Base-by-base conservation (phyloP, 75 land plant species). In the Picea sitchensis region DNA sequence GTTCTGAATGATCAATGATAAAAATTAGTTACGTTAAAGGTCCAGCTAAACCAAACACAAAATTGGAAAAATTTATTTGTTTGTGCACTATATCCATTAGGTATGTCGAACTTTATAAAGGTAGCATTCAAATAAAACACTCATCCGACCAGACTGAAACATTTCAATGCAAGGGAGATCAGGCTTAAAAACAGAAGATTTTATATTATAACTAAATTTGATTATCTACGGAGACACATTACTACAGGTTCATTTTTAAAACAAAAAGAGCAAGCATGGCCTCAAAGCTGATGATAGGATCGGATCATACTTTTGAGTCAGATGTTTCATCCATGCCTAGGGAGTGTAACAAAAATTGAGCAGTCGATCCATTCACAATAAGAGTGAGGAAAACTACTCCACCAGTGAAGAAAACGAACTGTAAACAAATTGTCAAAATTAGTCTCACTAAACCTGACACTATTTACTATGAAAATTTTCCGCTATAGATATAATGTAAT, bases 361-460 rank as follows among this genome's bases (percentile, higher is more conserved):
- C 90, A 13, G 99, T 94, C 61, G 98, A 92, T 67, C 98, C 90
- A 87, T 95, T 92, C 26, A 95, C 77, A 80, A 92, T 87, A 20
- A 96, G 93, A 18, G 99, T 96, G 80, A 96, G 80, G 77, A 96
- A 91, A 51, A 95, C 98, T 76, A 96, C 91, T 51, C 99, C 99
- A 63, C 99, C 98, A 59, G 99, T 96, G 80, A 96, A 91, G 86
- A 88, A 94, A 65, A 92, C 92, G 93, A 95, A 93, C 98, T 95
- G 93, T 34, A 77, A 58, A 58, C 8, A 71, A 41, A 80, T 59
- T 60, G 36, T 23, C 67, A 26, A 80, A 26, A 18, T 59, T 26
- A 11, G 17, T 23, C 58, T 30, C n/a, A 79, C 23, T 23, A 73
- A 62, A 23, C 13, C 14, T 44, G 58, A 65, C 14, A 15, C 41